These are phyloP conservation scores for Naganishia sp. DNA, from an alignment of 1,284 basidiomycete species.

Conservation along the genomic window DNA sequence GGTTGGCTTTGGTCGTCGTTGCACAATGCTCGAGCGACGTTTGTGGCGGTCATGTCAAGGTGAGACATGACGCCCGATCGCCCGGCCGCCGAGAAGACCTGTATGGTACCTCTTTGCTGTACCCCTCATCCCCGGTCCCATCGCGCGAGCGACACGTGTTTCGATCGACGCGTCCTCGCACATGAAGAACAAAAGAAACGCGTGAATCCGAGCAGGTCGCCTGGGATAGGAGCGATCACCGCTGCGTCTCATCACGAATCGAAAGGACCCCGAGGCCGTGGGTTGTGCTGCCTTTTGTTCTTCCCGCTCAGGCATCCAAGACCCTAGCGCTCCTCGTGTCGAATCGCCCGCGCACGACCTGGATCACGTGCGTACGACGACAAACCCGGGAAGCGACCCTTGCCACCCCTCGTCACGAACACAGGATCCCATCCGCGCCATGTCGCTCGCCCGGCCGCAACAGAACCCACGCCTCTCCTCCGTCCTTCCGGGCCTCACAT, in stretches of 20 bases:
- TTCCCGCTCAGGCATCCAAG: background rate
- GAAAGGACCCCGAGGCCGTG: too few relatives aligned
- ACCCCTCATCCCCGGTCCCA: background rate
- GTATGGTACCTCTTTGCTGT: background rate
- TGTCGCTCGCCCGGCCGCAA: slow-evolving; percentile 19
- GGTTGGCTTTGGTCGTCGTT: too few relatives aligned
- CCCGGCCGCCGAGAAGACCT: background rate
- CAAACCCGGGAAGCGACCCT: background rate
- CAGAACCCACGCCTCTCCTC: slow-evolving; percentile 16
- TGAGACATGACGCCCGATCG: background rate
- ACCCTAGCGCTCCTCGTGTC: too few relatives aligned
- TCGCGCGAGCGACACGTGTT: background rate
- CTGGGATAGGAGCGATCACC: background rate
- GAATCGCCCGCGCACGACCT: too few relatives aligned
- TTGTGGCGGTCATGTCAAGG: too few relatives aligned
- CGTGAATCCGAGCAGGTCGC: background rate
- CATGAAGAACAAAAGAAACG: slow-evolving; percentile 1
- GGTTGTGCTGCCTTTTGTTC: background rate
- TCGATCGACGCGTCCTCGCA: slow-evolving; percentile 3
- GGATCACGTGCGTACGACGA: too few relatives aligned
- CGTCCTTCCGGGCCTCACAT: slow-evolving; percentile 72
- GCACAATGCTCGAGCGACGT: too few relatives aligned
- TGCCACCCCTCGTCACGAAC: too few relatives aligned
- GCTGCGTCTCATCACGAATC: background rate
- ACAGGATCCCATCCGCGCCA: background rate